Percentiles rank a stretch among this genome's conserved stretches.
Evolutionary conservation across 1,284 basidiomycete genomes (phyloP).

Genomic region (Ceratobasidium sp.): DNA sequence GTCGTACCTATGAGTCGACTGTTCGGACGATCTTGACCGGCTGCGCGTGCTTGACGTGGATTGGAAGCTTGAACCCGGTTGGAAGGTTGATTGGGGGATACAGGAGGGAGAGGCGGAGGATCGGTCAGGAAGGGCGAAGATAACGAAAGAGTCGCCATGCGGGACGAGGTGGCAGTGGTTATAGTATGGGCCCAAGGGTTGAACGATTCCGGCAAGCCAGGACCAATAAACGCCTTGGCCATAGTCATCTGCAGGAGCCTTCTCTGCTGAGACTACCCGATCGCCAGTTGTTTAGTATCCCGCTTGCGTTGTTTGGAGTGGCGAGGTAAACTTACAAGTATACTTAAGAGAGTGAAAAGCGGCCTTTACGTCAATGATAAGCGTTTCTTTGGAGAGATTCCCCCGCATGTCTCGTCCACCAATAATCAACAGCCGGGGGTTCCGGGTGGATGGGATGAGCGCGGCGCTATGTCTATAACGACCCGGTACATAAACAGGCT

Average conservation of each 20-base stretch:
- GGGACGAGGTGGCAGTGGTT: slow-evolving; percentile 15
- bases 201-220: slow-evolving; percentile 26
- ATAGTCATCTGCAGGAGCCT: slow-evolving; percentile 18
- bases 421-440: slow-evolving; percentile 38
- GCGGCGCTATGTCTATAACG: slow-evolving; percentile 42
- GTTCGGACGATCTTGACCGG: slow-evolving; percentile 12
- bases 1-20: slow-evolving; percentile 14
- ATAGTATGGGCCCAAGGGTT: slow-evolving; percentile 28
- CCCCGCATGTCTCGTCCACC: slow-evolving; percentile 38
- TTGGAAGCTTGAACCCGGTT: neutral
- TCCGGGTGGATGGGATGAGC: slow-evolving; percentile 33
- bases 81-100: neutral
- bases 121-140: slow-evolving; percentile 25
- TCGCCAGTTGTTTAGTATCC: too few relatives aligned
- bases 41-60: slow-evolving; percentile 6
- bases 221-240: slow-evolving; percentile 39
- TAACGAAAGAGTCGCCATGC: slow-evolving; percentile 23
- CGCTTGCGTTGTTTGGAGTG: too few relatives aligned
- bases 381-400: slow-evolving; percentile 15
- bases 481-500: slow-evolving; percentile 29
- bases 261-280: neutral
- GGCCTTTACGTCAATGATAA: slow-evolving; percentile 20
- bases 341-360: slow-evolving; percentile 32
- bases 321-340: slow-evolving; percentile 1
- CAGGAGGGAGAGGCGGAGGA: neutral